A percentile compares a stretch with the other conserved stretches of the same genome.
Evolutionary conservation across 345 rosid genomes (phyloP).

Genomic region (Euphorbia peplus): DNA sequence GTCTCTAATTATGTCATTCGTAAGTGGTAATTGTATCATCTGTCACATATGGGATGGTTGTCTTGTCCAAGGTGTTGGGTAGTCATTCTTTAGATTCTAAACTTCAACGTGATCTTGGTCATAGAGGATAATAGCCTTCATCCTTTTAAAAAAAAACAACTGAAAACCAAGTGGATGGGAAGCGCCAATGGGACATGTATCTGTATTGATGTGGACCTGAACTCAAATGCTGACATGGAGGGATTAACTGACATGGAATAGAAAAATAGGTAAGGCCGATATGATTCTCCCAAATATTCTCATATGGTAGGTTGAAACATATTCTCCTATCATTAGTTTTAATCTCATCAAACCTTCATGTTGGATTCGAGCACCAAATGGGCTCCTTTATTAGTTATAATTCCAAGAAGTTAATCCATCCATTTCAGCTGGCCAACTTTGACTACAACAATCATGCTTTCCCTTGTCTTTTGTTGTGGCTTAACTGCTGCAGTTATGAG

Average conservation of each 20-base stretch:
- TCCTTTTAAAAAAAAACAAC: neutral
- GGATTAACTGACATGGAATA: neutral
- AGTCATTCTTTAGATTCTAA: neutral
- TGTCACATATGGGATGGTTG: neutral
- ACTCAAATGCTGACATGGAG: neutral
- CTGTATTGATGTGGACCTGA: neutral
- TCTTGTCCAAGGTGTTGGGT: neutral
- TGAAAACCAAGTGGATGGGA: neutral
- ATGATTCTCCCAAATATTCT: neutral
- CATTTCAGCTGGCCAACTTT: neutral
- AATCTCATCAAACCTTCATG: neutral
- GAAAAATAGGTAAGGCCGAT: neutral
- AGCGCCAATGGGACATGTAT: neutral
- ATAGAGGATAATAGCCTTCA: neutral
- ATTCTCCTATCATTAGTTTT: neutral
- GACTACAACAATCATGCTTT: neutral
- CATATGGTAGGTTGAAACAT: neutral
- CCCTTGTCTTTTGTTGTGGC: neutral
- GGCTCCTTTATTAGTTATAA: constrained; percentile 2
- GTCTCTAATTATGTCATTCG: neutral
- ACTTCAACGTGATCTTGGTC: neutral
- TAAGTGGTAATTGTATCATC: neutral
- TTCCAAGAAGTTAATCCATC: constrained; percentile 1
- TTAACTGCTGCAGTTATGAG: neutral
- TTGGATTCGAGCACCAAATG: neutral